Conservation (phyloP, 2,329 filamentous ascomycete genomes). For the Ophiosphaerella korrae region DNA sequence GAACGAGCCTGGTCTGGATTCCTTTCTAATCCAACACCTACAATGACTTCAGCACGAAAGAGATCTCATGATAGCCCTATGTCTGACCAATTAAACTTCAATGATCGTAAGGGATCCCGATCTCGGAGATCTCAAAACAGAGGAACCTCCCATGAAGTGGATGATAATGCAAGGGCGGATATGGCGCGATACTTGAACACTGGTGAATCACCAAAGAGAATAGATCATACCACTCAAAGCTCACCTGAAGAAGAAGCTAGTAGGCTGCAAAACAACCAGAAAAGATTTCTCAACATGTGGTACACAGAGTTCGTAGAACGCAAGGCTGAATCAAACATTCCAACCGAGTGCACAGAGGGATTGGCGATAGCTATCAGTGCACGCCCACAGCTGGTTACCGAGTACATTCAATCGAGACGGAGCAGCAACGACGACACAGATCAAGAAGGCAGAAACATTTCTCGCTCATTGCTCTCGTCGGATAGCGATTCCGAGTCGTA, state of each 20-base stretch:
- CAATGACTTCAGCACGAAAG: neutral
- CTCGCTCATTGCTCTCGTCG: too few relatives aligned
- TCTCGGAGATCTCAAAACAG: neutral
- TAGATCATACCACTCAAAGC: neutral
- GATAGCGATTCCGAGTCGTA: conserved; percentile 3
- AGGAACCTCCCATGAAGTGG: neutral
- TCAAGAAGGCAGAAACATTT: neutral
- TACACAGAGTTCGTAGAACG: conserved; percentile 11
- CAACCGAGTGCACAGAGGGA: conserved; percentile 13
- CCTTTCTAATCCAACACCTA: neutral
- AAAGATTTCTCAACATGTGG: conserved; percentile 20
- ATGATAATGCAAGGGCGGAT: neutral
- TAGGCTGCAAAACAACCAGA: conserved; percentile 11
- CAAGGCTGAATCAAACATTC: neutral
- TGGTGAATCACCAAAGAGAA: too few relatives aligned
- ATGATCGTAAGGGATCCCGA: neutral
- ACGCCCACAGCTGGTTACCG: conserved; percentile 12
- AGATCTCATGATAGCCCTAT: neutral
- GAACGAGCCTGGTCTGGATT: neutral
- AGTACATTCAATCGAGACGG: conserved; percentile 18
- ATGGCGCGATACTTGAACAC: too few relatives aligned
- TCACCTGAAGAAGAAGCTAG: neutral
- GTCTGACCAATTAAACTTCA: neutral
- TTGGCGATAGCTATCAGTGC: conserved; percentile 20
- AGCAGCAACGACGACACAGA: neutral